Evolutionary conservation across 192 early-diverging fungal genomes (phyloP).

Genomic region (Neocallimastix lanati): DNA sequence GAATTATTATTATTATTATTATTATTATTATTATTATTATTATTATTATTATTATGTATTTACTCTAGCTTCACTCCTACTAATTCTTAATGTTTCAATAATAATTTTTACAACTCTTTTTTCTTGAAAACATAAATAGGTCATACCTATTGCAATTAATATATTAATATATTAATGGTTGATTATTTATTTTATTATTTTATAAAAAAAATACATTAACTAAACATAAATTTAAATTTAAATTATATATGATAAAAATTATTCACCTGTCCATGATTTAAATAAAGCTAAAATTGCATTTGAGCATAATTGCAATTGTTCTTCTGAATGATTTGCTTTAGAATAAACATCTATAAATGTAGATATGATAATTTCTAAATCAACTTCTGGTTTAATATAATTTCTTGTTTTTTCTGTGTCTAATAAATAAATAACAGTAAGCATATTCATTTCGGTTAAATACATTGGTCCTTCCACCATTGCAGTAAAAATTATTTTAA

Average conservation of each 20-base stretch:
- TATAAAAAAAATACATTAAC: no score
- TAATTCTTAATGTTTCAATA: constrained; percentile 48
- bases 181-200: no score
- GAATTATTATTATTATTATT: constrained; percentile 1
- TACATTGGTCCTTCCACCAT: constrained; percentile 45
- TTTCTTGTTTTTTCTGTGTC: constrained; percentile 44
- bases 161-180: no score
- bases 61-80: constrained; percentile 48
- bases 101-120: constrained; percentile 48
- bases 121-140: constrained; percentile 55
- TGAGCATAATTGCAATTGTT: constrained; percentile 45
- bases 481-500: constrained; percentile 45
- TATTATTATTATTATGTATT: neutral
- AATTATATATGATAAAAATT: no score
- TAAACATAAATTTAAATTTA: no score
- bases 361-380: constrained; percentile 62
- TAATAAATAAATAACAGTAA: constrained; percentile 48
- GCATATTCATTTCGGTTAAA: constrained; percentile 35
- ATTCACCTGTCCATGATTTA: constrained; percentile 52
- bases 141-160: constrained; percentile 20
- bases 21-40: neutral
- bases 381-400: constrained; percentile 54
- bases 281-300: constrained; percentile 42
- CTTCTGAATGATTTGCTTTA: constrained; percentile 33
- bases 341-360: constrained; percentile 58